Base-by-base conservation (phyloP, 768 basidiomycete species). In the Serpula lacrymans region DNA sequence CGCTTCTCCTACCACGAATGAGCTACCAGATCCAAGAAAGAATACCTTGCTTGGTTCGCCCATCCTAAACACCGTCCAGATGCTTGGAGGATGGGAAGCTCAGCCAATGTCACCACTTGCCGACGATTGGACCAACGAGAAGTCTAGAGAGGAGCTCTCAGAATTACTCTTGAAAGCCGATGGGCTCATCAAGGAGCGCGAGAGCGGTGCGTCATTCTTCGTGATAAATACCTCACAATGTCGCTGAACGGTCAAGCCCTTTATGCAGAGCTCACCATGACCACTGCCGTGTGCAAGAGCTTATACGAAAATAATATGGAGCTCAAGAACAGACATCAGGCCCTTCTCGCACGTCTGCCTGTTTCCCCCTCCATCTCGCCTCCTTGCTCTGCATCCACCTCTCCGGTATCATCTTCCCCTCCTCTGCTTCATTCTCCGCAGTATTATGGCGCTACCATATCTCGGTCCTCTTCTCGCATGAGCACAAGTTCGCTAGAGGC, bases 91-190 rank as follows among this genome's bases (percentile, higher is more conserved):
- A 5, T 58, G 58, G 55, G 50, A 53, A 18, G 1, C 31, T 33
- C 31, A 18, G 14, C 6, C 31, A 6, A 14, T 18, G 6, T 6
- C 20, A 33, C 17, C 23, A 10, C 40, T 27, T 43, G 48, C 60
- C 16, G 64, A 70, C 18, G 69, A 71, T 17, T 80, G 80, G 82
- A 62, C 73, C 50, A 68, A 73, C 44, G 82, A 82, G 48, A 75
- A 67, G 53, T 85, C 84, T n/a, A 72, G 78, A 27, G 86, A 84
- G 51, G 85, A 88, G 51, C 71, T 92, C 32, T 71, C 80, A 4
- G 73, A 74, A 30, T 67, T 91, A 30, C 72, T 92, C 25, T 63
- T 78, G 32, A 80, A 82, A 56, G 89, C 88, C 1, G 83, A 84
- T 47, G 78, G 68, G 44, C 67, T 90, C 34, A 89, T 92, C 48